Conservation (phyloP, 306 rosid genomes). For the Sophora flavescens region DNA sequence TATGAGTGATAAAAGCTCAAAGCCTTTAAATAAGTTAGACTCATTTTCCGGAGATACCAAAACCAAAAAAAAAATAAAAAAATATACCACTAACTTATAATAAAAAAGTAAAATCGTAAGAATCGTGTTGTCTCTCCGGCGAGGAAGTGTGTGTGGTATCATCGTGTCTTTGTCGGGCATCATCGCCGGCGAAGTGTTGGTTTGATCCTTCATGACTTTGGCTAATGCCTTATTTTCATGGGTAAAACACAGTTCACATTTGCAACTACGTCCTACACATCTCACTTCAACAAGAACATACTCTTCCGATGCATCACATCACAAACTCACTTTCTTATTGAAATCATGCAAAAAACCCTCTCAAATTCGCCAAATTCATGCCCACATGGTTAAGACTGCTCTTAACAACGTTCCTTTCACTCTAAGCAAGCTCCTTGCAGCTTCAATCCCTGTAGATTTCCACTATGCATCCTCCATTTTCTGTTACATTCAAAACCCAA, state of each 20-base stretch:
- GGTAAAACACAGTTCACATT: constrained; percentile 29
- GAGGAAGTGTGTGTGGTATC: neutral
- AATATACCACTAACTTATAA: too few relatives aligned
- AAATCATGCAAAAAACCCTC: constrained; percentile 58
- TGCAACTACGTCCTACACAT: constrained; percentile 17
- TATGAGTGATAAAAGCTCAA: too few relatives aligned
- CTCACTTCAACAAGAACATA: neutral
- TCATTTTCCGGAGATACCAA: too few relatives aligned
- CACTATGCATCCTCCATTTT: constrained; percentile 72
- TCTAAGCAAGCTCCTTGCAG: constrained; percentile 70
- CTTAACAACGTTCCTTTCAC: constrained; percentile 58
- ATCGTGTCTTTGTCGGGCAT: neutral
- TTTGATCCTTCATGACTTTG: constrained; percentile 33
- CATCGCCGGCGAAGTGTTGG: neutral
- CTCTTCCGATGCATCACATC: constrained; percentile 27
- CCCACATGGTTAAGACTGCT: constrained; percentile 61
- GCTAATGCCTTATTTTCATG: constrained; percentile 21
- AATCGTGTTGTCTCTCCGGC: neutral
- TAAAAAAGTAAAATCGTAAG: neutral
- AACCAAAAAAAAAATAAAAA: too few relatives aligned
- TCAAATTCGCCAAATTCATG: constrained; percentile 63
- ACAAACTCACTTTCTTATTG: constrained; percentile 43
- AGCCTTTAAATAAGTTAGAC: too few relatives aligned
- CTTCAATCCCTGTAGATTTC: constrained; percentile 57
- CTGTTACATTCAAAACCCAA: constrained; percentile 56